phyloP scores from a whole-genome alignment of 495 filamentous ascomycete genomes.

The Tirmania nivea region DNA sequence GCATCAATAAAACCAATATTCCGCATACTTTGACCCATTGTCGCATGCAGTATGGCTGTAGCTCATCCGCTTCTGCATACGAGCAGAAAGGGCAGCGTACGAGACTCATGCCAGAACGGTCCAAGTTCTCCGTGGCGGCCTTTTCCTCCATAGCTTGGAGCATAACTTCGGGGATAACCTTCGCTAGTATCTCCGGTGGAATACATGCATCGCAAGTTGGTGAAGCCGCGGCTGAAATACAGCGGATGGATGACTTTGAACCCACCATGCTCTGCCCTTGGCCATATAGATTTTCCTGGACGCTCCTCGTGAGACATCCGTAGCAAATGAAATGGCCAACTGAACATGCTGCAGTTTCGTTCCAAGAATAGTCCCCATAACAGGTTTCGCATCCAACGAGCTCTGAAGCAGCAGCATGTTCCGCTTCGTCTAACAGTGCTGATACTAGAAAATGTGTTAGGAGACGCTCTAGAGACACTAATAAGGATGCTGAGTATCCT shows the following conservation, averaged over 20 bases:
- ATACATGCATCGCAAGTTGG: slow-evolving; percentile 50
- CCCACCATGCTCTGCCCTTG: slow-evolving; percentile 65
- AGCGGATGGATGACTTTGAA: slow-evolving; percentile 49
- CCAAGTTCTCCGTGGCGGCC: slow-evolving; percentile 45
- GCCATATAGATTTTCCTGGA: slow-evolving; percentile 72
- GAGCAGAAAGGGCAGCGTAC: slow-evolving; percentile 74
- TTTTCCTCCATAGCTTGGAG: slow-evolving; percentile 53
- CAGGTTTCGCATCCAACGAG: slow-evolving; percentile 85
- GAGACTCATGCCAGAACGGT: slow-evolving; percentile 50
- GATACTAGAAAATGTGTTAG: slow-evolving; percentile 26
- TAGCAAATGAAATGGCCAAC: slow-evolving; percentile 69
- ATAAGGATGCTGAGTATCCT: neutral
- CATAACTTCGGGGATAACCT: slow-evolving; percentile 45
- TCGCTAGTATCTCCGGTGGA: slow-evolving; percentile 39
- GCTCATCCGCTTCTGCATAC: slow-evolving; percentile 73
- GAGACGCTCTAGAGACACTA: neutral
- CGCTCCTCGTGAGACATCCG: slow-evolving; percentile 53
- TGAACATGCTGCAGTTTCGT: slow-evolving; percentile 59
- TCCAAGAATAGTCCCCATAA: slow-evolving; percentile 53
- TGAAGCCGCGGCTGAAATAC: slow-evolving; percentile 45
- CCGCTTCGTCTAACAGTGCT: slow-evolving; percentile 55
- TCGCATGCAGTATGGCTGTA: slow-evolving; percentile 37
- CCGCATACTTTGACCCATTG: slow-evolving; percentile 19
- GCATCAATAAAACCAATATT: slow-evolving; percentile 20
- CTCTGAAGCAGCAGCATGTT: slow-evolving; percentile 33